Base-by-base conservation (phyloP, 768 basidiomycete species). In the Austroboletus eburneus region DNA sequence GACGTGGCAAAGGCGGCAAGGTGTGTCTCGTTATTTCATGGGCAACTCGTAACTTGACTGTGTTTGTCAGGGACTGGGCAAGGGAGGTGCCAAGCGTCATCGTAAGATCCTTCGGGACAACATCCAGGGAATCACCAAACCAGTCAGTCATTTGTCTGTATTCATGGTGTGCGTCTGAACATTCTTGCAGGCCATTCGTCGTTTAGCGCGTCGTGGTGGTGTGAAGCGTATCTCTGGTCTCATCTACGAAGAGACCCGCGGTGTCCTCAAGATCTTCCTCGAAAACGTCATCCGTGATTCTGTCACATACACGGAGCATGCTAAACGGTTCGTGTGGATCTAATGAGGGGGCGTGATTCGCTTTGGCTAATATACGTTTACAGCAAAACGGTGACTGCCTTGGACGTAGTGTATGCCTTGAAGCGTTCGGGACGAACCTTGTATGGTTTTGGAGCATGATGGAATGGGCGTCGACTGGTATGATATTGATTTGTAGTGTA, bases 221-320 rank as follows among this genome's bases (percentile, higher is more conserved):
- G 89, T 91, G 55, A 91, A 91, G 76, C 83, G 84, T 82, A 85
- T 87, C 63, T 85, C 81, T 24, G 83, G 84, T 51, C 76, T 88
- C 49, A 87, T 89, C 68, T 89, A 90, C 67, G 88, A 91, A 69
- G 88, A 91, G 75, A 90, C 88, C 23, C 86, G 88, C 59, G 86
- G 87, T 71, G 87, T 90, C n/a, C 75, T 91, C 57, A 91, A 90
- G 72, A 87, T 89, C 59, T 89, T 88, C 78, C 75, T 87, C 30
- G 85, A 87, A 72, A 85, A 83, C 54, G 81, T 76, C 41, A 88
- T 91, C 63, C 82, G 88, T 51, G 89, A 91, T 69, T 88, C 86
- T 10, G 89, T 91, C 56, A 91, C 89, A 50, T 91, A 92, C 77
- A 91, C 90, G 27, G 89, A 92, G 68, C 90, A 91, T 74, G 89